Base-by-base conservation (phyloP, 2,329 filamentous ascomycete species). In the Aspergillus transmontanensis region DNA sequence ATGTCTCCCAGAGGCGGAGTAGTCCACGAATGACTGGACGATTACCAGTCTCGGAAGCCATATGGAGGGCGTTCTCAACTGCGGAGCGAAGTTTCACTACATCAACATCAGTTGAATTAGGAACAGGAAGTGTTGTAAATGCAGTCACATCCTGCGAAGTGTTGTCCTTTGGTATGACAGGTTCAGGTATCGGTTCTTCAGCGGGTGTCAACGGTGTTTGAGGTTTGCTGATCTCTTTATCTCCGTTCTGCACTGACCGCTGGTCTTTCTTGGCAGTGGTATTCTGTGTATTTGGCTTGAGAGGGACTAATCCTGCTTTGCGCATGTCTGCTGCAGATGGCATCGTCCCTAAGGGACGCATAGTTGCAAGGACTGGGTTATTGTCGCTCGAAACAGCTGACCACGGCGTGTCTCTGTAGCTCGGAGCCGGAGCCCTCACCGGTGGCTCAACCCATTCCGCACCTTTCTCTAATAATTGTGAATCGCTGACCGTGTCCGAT, bases 311-410 rank as follows among this genome's bases (percentile, higher is more conserved):
- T 68, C 84, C 72, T 48, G 60, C 72, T 64, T 74, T 82, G 65
- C 82, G 81, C 79, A 88, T 87, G 68, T 88, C 82, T 74, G 87
- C 85, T 55, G 84, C 79, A 26, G 84, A 84, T 14, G 93, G 93
- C 69, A 89, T 83, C 60, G 88, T 85, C 46, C 93, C 93, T 61
- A 97, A 81, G 30, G 93, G 89, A 59, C 89, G 89, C 93, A 96
- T 96, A 71, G 89, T 89, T 77, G 92, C 89, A 63, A 96, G 82
- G 21, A 96, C 91, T 67, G 91, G 91, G 76, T 88, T 87, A 56
- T 90, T 85, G 71, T 90, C 83, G 51, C 62, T 69, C 32, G 68
- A 74, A 69, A 95, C 85, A 51, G 90, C 91, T 62, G 85, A 87
- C 72, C 72, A 75, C 16, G 73, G 71, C 75, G 86, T 83, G 69